Conservation (phyloP, 176 grass and related monocot genomes). For the Cenchrus americanus region DNA sequence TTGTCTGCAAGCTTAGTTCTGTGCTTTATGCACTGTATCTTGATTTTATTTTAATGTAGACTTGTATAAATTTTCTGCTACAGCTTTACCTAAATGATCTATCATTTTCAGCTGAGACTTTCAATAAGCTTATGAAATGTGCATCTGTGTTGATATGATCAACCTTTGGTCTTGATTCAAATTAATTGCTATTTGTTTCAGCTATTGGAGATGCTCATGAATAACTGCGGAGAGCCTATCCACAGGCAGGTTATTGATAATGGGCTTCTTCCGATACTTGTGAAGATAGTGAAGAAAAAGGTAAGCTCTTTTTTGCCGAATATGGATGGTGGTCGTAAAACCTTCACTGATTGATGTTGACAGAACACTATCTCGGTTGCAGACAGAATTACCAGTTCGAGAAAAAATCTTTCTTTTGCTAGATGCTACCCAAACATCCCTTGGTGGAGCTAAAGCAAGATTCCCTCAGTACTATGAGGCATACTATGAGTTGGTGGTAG, state of each 20-base stretch:
- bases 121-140: slow-evolving; percentile 5
- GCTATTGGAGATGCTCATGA: slow-evolving; percentile 97
- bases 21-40: background rate
- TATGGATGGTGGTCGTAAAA: slow-evolving; percentile 23
- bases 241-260: slow-evolving; percentile 88
- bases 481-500: slow-evolving; percentile 97
- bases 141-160: background rate
- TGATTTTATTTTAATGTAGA: background rate
- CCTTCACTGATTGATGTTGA: slow-evolving; percentile 39
- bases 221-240: slow-evolving; percentile 93
- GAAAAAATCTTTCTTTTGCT: slow-evolving; percentile 98
- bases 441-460: slow-evolving; percentile 88
- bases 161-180: slow-evolving; percentile 20
- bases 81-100: slow-evolving; percentile 12
- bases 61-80: background rate
- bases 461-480: slow-evolving; percentile 91
- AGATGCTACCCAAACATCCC: slow-evolving; percentile 88
- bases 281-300: slow-evolving; percentile 99
- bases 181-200: slow-evolving; percentile 42
- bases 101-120: background rate
- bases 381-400: slow-evolving; percentile 89
- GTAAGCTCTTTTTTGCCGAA: slow-evolving; percentile 45
- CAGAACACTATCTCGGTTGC: slow-evolving; percentile 34
- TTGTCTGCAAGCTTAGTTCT: slow-evolving; percentile 28
- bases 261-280: slow-evolving; percentile 76